These are phyloP conservation scores for Luvunga scandens DNA, from an alignment of 345 rosid species.

Conservation along the genomic window DNA sequence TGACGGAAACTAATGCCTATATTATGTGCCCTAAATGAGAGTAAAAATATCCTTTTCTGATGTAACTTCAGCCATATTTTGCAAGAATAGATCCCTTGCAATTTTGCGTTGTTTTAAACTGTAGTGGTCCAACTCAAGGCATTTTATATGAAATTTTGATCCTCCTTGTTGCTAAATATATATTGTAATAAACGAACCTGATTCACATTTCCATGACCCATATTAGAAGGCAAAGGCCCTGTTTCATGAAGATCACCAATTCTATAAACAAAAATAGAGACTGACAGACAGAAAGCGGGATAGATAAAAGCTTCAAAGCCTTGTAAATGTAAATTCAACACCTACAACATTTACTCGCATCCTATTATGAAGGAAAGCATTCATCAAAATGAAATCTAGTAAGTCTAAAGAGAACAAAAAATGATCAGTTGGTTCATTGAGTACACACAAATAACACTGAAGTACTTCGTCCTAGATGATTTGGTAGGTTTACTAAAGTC, in stretches of 20 bases:
- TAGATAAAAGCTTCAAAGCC: neutral
- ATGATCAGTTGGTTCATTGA: neutral
- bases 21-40: neutral
- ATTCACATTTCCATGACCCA: neutral
- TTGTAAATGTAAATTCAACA: neutral
- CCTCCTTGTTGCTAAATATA: neutral
- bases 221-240: neutral
- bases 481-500: neutral
- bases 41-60: too few species aligned
- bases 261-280: neutral
- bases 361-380: neutral
- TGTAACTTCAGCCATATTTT: neutral
- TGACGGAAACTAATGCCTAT: neutral
- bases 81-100: neutral
- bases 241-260: neutral
- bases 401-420: neutral
- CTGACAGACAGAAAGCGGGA: neutral
- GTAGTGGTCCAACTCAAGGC: neutral
- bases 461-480: conserved; percentile 1
- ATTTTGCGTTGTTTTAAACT: neutral
- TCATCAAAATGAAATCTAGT: neutral
- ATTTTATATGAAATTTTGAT: neutral
- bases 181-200: neutral
- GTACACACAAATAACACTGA: neutral
- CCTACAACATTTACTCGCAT: neutral